Evolutionary conservation across 768 basidiomycete genomes (phyloP), one percentile per base, ranked within the genome.

Genomic region (Russula dissimulans): DNA sequence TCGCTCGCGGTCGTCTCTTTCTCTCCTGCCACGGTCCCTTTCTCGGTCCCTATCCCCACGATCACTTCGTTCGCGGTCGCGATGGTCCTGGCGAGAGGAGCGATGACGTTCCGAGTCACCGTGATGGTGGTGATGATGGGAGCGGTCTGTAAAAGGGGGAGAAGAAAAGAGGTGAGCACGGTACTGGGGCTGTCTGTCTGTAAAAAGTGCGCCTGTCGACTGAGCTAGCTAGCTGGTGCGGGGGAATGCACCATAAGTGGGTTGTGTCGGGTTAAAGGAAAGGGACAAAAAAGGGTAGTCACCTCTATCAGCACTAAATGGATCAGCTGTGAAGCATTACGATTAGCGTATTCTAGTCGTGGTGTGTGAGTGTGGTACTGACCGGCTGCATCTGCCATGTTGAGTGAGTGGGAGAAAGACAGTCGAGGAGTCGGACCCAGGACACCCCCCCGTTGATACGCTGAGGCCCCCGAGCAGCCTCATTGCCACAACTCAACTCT

Each of bases 11-110:
- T 71, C 68, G 3, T 61, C 60, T 36, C 60, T 39, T 6, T 52
- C 60, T 32, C 60, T 45, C 44, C 70, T 64, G 47, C 70, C 73
- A n/a, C 71, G 63, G 46, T 68, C 67, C 54, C 71, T 67, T 53
- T 73, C 74, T 43, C 75, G 62, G 4, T 70, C 68, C 41, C 72
- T 50, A 32, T 66, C 66, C 44, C 74, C 67, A 50, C 74, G 69
- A 48, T 79, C 75, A 43, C 76, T 56, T 17, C 60, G 61, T 32
- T 65, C 65, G 3, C 65, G 64, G 43, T 65, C 66, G 49, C 71
- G 70, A 42, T 69, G 63, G 44, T 73, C 69, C 34, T 65, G 65
- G 36, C 70, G 65, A 48, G 62, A 67, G 48, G 67, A 63, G 65
- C 68, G 69, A 42, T 67, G 58, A 43, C 66, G 66, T 54, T 63